Evolutionary conservation across 495 filamentous ascomycete species (phyloP).

Genomic region (Hypoxylon crocopeplum): DNA sequence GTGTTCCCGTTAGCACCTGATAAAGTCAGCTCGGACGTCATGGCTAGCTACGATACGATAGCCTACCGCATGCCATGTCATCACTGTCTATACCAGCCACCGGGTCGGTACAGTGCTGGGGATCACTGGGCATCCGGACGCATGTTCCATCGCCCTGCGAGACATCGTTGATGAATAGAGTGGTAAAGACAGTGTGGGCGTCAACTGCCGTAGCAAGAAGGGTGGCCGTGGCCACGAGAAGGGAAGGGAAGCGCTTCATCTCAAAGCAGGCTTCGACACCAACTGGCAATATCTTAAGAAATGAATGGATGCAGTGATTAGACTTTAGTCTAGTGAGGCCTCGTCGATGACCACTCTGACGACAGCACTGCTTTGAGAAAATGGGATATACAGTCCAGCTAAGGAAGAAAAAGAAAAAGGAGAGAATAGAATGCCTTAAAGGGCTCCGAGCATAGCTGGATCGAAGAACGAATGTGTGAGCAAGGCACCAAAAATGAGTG

Average conservation of each 20-base stretch:
- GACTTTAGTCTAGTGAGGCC: not conserved
- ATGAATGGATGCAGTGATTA: constrained; percentile 8
- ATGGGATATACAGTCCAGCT: not conserved
- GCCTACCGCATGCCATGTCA: constrained; percentile 76
- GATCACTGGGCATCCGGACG: constrained; percentile 67
- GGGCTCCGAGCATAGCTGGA: not conserved
- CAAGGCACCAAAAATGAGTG: constrained; percentile 4
- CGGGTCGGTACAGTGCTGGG: constrained; percentile 58
- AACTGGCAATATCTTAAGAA: constrained; percentile 1
- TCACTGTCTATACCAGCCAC: constrained; percentile 57
- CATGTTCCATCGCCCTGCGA: constrained; percentile 73
- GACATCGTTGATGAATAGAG: constrained; percentile 67
- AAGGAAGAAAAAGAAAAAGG: constrained; percentile 16
- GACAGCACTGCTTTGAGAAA: not conserved
- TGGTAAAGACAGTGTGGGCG: constrained; percentile 73
- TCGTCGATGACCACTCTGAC: too few relatives aligned
- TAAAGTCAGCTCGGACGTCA: not conserved
- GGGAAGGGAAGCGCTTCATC: constrained; percentile 38
- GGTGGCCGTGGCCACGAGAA: constrained; percentile 38
- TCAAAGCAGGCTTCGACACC: not conserved
- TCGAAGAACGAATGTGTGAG: constrained; percentile 3
- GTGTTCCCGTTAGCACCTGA: constrained; percentile 63
- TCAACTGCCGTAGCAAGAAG: constrained; percentile 38
- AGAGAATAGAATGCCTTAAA: not conserved
- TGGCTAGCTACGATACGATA: not conserved